Evolutionary conservation across 192 early-diverging fungal species (phyloP).

Genomic region (Backusella psychrophila): DNA sequence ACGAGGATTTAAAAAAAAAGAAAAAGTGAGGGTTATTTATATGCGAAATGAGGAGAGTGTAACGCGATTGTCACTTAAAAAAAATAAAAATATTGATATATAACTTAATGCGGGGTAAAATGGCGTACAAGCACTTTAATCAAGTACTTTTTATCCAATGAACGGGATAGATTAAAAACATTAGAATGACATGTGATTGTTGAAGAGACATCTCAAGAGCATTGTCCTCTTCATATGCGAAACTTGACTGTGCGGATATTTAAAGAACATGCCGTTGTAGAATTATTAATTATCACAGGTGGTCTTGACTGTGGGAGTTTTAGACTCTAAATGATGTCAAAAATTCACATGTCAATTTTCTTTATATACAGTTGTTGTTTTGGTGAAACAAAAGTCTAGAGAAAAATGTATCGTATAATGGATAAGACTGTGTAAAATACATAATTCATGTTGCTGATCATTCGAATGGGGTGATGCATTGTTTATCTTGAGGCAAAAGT

Average conservation of each 20-base stretch:
- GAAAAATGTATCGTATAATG: too few relatives aligned
- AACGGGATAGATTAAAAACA: neutral
- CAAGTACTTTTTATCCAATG: neutral
- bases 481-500: too few relatives aligned
- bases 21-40: neutral
- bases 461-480: too few relatives aligned
- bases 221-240: neutral
- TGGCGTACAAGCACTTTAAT: neutral
- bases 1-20: neutral
- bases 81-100: too few relatives aligned
- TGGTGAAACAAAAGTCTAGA: neutral
- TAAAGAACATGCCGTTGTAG: neutral
- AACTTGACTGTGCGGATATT: neutral
- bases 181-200: neutral
- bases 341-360: neutral
- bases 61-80: neutral
- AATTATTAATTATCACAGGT: constrained; percentile 4
- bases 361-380: neutral
- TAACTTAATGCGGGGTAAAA: constrained; percentile 1
- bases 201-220: neutral
- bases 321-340: neutral
- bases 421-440: too few relatives aligned
- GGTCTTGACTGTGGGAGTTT: neutral
- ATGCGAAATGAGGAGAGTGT: neutral
- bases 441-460: too few relatives aligned